A percentile compares a stretch with the other conserved stretches of the same genome.
Conservation (phyloP, 306 rosid species). For the Lathyrus oleraceus region DNA sequence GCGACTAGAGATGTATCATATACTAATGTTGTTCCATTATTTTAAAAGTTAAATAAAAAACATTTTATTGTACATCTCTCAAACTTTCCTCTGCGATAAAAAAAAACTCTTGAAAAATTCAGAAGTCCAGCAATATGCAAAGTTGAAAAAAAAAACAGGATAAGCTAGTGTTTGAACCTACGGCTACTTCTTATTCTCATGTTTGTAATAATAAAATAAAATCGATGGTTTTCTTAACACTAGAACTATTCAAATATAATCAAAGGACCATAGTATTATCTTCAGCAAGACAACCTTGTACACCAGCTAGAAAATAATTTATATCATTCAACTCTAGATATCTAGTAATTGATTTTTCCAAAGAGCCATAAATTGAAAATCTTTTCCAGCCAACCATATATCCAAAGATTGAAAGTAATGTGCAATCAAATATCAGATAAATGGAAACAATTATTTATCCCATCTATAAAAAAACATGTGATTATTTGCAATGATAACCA, state of each 20-base stretch:
- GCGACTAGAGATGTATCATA: slow-evolving; percentile 8
- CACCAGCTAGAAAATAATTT: not conserved
- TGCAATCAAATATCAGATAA: not conserved
- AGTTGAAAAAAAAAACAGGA: not conserved
- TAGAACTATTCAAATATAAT: not conserved
- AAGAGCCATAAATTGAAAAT: not conserved
- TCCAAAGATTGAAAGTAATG: slow-evolving; percentile 14
- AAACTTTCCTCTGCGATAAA: slow-evolving; percentile 1
- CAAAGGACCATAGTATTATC: slow-evolving; percentile 7
- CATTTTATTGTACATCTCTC: not conserved
- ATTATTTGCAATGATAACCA: not conserved
- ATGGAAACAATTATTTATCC: not conserved
- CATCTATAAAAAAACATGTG: not conserved
- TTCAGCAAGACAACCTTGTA: slow-evolving; percentile 3
- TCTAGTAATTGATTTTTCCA: not conserved
- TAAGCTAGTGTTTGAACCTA: not conserved
- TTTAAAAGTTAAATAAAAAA: slow-evolving; percentile 4
- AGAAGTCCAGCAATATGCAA: slow-evolving; percentile 4
- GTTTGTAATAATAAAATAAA: not conserved
- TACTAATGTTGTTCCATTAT: not conserved
- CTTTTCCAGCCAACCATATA: slow-evolving; percentile 12
- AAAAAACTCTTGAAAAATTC: not conserved
- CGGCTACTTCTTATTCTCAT: not conserved
- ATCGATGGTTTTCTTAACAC: not conserved
- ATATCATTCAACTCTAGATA: not conserved